Conservation (phyloP, 805 yeast genomes). For the Barnettozyma pratensis region DNA sequence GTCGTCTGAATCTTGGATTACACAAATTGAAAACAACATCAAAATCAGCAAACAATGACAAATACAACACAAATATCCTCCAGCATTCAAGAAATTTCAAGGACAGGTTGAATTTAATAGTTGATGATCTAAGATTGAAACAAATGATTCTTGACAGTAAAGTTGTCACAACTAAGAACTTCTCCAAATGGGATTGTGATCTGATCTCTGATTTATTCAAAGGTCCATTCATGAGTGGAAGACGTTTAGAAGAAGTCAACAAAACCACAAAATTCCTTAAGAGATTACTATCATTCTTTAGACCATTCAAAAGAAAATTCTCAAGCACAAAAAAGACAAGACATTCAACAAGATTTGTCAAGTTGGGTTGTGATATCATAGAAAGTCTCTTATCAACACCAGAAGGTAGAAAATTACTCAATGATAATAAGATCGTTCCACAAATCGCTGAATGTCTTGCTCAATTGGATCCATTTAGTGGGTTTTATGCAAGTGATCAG, state of each 20-base stretch:
- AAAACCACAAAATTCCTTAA: slow-evolving; percentile 83
- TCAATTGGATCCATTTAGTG: slow-evolving; percentile 76
- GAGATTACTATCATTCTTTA: slow-evolving; percentile 74
- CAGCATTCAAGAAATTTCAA: slow-evolving; percentile 16
- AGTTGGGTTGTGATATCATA: slow-evolving; percentile 72
- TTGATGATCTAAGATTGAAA: slow-evolving; percentile 65
- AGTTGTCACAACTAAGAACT: slow-evolving; percentile 75
- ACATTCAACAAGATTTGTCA: slow-evolving; percentile 51
- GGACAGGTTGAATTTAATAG: slow-evolving; percentile 6
- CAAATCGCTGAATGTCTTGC: slow-evolving; percentile 89
- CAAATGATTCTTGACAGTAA: slow-evolving; percentile 60
- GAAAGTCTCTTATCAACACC: slow-evolving; percentile 54
- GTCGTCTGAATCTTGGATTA: slow-evolving; percentile 32
- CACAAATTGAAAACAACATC: slow-evolving; percentile 19
- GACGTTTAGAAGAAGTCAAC: slow-evolving; percentile 69
- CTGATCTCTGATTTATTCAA: slow-evolving; percentile 63
- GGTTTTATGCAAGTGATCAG: slow-evolving; percentile 68
- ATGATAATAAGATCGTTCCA: slow-evolving; percentile 72
- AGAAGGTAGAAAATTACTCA: slow-evolving; percentile 63
- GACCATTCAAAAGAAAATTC: slow-evolving; percentile 89
- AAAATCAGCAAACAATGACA: slow-evolving; percentile 1
- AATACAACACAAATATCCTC: slow-evolving; percentile 13
- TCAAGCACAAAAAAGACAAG: slow-evolving; percentile 46
- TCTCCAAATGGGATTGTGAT: slow-evolving; percentile 84
- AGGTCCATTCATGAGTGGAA: slow-evolving; percentile 76